Evolutionary conservation across 192 early-diverging fungal genomes (phyloP).

Genomic region (Coemansia pectinata): DNA sequence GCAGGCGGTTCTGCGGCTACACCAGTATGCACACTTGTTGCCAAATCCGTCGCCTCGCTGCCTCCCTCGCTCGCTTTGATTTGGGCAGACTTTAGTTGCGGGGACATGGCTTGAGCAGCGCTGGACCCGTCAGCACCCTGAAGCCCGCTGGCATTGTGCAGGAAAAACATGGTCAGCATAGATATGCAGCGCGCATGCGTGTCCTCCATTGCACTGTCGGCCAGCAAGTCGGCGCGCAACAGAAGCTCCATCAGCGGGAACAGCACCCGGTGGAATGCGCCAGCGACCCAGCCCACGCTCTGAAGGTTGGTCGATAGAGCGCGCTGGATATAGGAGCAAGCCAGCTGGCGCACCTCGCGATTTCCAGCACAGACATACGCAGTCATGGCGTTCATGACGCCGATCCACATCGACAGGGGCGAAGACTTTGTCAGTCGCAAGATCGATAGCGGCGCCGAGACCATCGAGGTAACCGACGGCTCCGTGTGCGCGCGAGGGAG

Average conservation of each 20-base stretch:
- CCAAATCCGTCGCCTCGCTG: not conserved
- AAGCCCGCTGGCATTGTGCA: constrained; percentile 35
- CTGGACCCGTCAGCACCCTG: constrained; percentile 10
- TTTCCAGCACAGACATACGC: constrained; percentile 44
- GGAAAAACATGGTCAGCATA: constrained; percentile 50
- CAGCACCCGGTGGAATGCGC: constrained; percentile 79
- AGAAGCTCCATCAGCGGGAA: constrained; percentile 88
- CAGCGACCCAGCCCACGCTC: constrained; percentile 58
- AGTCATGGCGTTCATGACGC: constrained; percentile 29
- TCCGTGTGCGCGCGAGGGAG: constrained; percentile 21
- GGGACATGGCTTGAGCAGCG: not conserved
- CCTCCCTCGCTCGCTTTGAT: not conserved
- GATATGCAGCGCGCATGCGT: constrained; percentile 54
- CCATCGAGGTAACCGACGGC: constrained; percentile 33
- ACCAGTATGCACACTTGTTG: not conserved
- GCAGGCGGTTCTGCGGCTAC: not conserved
- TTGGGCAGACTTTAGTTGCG: not conserved
- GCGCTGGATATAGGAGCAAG: constrained; percentile 80
- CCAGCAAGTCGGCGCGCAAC: constrained; percentile 71
- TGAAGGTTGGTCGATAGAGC: constrained; percentile 61
- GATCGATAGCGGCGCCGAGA: constrained; percentile 36
- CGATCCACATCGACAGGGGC: constrained; percentile 48
- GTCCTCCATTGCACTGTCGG: constrained; percentile 55
- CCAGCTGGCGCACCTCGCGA: constrained; percentile 79
- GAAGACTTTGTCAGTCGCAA: constrained; percentile 30